phyloP scores from a whole-genome alignment of 768 basidiomycete genomes.

The Dioszegia hungarica region DNA sequence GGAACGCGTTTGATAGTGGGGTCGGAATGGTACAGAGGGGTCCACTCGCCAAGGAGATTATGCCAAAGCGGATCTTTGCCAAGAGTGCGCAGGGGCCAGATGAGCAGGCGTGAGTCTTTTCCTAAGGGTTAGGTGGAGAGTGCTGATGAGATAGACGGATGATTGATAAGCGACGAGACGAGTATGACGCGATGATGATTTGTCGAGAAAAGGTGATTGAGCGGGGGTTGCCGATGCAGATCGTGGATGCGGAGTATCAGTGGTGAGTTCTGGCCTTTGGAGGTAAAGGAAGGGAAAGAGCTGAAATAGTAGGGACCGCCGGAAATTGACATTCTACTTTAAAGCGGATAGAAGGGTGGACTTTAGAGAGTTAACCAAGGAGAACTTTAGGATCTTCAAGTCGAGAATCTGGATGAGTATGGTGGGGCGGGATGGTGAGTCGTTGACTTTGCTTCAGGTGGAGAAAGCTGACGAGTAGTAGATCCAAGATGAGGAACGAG shows the following conservation, averaged over 20 bases:
- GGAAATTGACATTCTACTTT: conserved; percentile 97
- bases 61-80: conserved; percentile 92
- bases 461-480: not conserved
- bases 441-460: not conserved
- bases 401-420: conserved; percentile 45
- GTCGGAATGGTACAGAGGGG: conserved; percentile 15
- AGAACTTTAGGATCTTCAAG: conserved; percentile 66
- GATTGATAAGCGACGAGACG: conserved; percentile 78
- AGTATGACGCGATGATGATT: conserved; percentile 81
- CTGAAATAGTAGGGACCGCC: conserved; percentile 69
- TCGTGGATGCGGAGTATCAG: conserved; percentile 97
- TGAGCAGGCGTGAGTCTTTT: conserved; percentile 66
- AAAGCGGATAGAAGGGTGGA: conserved; percentile 85
- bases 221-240: conserved; percentile 96
- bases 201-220: conserved; percentile 88
- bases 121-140: not conserved
- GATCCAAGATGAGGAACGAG: not conserved
- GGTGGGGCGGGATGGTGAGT: conserved; percentile 38
- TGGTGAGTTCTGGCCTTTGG: conserved; percentile 58
- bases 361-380: conserved; percentile 91
- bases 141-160: conserved; percentile 56
- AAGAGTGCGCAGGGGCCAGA: conserved; percentile 64
- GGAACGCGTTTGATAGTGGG: conserved; percentile 21
- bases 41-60: conserved; percentile 78
- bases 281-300: not conserved